These are phyloP conservation scores for Rhizopus arrhizus DNA, from an alignment of 371 early-diverging fungal species.

Conservation along the genomic window DNA sequence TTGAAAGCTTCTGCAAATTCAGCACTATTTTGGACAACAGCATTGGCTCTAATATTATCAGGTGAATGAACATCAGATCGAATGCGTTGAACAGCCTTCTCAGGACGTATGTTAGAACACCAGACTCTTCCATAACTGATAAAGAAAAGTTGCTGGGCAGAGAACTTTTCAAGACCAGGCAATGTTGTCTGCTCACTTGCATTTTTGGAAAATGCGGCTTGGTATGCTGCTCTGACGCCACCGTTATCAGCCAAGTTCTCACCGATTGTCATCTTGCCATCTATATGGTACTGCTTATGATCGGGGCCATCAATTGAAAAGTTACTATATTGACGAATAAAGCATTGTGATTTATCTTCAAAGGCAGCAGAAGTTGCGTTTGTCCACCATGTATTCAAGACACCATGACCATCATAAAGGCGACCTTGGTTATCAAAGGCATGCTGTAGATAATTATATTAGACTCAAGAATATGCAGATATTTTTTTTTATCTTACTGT, in stretches of 20 bases:
- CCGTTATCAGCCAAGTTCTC: conserved; percentile 83
- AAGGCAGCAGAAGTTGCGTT: conserved; percentile 52
- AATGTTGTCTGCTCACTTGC: conserved; percentile 6
- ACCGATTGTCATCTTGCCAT: conserved; percentile 64
- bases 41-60: conserved; percentile 51
- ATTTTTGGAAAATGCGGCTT: conserved; percentile 26
- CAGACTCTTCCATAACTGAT: conserved; percentile 46
- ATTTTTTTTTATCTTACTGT: conserved; percentile 40
- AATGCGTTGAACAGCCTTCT: conserved; percentile 26
- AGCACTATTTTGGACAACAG: conserved; percentile 55
- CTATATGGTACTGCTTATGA: conserved; percentile 35
- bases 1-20: conserved; percentile 61
- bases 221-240: conserved; percentile 52
- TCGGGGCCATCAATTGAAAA: conserved; percentile 39
- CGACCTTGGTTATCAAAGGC: conserved; percentile 59
- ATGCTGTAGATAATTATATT: conserved; percentile 25
- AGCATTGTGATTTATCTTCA: conserved; percentile 57
- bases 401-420: conserved; percentile 53
- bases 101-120: conserved; percentile 42
- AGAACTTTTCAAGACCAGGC: conserved; percentile 21
- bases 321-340: conserved; percentile 64
- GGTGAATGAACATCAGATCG: conserved; percentile 54
- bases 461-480: not conserved
- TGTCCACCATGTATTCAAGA: conserved; percentile 68
- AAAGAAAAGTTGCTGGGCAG: conserved; percentile 50